A percentile compares a stretch with the other conserved stretches of the same genome.
These are phyloP conservation scores for Fusarium liriodendri DNA, from an alignment of 2,329 filamentous ascomycete genomes.

Conservation along the genomic window DNA sequence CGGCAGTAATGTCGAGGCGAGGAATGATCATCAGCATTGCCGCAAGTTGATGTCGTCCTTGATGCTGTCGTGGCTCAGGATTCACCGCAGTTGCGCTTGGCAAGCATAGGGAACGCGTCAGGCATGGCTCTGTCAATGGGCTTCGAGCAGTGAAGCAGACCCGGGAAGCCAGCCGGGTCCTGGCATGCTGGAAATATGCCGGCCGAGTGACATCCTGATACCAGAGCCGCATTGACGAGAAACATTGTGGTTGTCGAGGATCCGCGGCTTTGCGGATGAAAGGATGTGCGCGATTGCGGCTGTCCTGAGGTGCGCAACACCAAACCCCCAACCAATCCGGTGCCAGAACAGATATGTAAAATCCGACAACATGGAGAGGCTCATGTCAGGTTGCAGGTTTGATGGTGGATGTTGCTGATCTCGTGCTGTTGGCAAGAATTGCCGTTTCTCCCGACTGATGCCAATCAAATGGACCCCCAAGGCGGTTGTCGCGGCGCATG, in stretches of 20 bases:
- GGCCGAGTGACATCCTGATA: constrained; percentile 19
- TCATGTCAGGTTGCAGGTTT: constrained; percentile 8
- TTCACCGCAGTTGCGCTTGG: background rate
- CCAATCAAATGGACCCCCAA: constrained; percentile 19
- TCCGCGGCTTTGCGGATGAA: constrained; percentile 25
- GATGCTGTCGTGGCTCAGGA: background rate
- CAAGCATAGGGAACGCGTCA: background rate
- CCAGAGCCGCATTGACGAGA: constrained; percentile 12
- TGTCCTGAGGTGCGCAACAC: constrained; percentile 4
- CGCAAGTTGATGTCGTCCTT: constrained; percentile 1
- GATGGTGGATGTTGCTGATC: constrained; percentile 16
- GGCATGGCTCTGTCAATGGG: background rate
- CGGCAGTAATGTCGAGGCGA: constrained; percentile 13
- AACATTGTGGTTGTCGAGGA: background rate
- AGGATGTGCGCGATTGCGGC: constrained; percentile 22
- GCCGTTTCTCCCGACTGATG: constrained; percentile 37
- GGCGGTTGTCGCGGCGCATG: constrained; percentile 34
- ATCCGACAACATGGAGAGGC: constrained; percentile 7
- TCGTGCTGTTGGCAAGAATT: constrained; percentile 19
- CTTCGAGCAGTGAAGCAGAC: constrained; percentile 2
- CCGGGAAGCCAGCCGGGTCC: constrained; percentile 8
- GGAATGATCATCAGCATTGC: constrained; percentile 9
- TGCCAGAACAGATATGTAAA: background rate
- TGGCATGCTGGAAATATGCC: constrained; percentile 1
- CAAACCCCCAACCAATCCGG: constrained; percentile 14